Conservation (phyloP, 352 stramenopile genomes). For the Phytophthora podocarpi region DNA sequence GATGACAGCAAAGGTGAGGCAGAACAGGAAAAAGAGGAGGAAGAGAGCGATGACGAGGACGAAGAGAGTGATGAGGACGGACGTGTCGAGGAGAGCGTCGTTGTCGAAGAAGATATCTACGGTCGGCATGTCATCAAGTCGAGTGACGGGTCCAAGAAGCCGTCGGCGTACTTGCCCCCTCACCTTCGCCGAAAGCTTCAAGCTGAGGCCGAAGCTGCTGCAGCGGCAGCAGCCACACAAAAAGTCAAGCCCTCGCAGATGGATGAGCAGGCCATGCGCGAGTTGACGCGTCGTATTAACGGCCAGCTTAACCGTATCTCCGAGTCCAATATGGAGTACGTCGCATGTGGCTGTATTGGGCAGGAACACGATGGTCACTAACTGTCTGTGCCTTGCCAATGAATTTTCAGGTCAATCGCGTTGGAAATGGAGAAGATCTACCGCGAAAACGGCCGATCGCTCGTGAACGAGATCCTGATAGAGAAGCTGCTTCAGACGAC, state of each 20-base stretch:
- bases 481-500: conserved; percentile 74
- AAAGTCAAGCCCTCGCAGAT: conserved; percentile 53
- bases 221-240: conserved; percentile 33
- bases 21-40: conserved; percentile 18
- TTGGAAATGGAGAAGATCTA: conserved; percentile 88
- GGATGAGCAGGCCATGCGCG: conserved; percentile 73
- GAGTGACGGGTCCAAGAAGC: conserved; percentile 41
- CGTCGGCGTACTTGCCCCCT: conserved; percentile 84
- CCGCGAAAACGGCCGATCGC: conserved; percentile 63
- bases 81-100: conserved; percentile 35
- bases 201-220: conserved; percentile 41
- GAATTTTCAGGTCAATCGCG: conserved; percentile 51
- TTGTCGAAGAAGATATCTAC: conserved; percentile 87
- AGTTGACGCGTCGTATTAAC: conserved; percentile 82
- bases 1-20: conserved; percentile 26
- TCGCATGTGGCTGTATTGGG: not conserved
- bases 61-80: conserved; percentile 37
- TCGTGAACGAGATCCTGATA: conserved; percentile 77
- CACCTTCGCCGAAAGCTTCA: conserved; percentile 81
- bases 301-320: conserved; percentile 92
- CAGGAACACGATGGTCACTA: not conserved
- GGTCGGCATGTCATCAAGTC: conserved; percentile 71
- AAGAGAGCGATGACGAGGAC: conserved; percentile 14
- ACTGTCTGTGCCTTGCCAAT: conserved; percentile 13
- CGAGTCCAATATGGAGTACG: conserved; percentile 91